Base-by-base conservation (phyloP, 495 filamentous ascomycete genomes). In the Xylaria palmicola region DNA sequence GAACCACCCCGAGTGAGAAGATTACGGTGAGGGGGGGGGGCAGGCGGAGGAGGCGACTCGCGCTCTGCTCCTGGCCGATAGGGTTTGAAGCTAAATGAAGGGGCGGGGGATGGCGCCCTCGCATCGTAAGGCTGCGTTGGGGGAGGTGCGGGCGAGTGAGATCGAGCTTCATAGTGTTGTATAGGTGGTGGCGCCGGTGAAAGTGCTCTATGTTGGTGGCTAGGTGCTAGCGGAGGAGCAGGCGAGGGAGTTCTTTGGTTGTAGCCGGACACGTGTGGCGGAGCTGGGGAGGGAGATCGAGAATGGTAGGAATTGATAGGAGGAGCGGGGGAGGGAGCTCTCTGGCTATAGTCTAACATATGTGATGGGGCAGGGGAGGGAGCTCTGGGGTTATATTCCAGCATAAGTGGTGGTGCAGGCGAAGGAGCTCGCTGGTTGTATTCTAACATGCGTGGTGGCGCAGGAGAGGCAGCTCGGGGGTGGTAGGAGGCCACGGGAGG, bases 21-120 rank as follows among this genome's bases (percentile, higher is more conserved):
- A 43, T 72, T 74, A 4, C 83, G 75, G 59, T 86, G 84, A 6
- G 81, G 82, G 3, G 81, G 83, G 0, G 82, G 81, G 10, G 81
- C 76, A 2, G 83, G 81, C 3, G 83, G 81, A 22, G 82, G 82
- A 19, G 78, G 75, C 1, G 75, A 78, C 26, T 79, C 73, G 13
- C 40, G 68, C 65, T 67, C 68, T 48, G 53, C 67, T 58, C 64
- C 71, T 13, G 76, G 75, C 6, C 74, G 68, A 59, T 81, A 80
- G 6, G 77, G 77, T 8, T 66, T 70, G 44, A 66, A 70, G 39
- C 47, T 72, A 54, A 79, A 77, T 24, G 77, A 79, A 10, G 74
- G 74, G 1, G 76, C 65, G 8, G 76, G 76, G 6, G 76, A 79
- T 27, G 76, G 73, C 17, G 64, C 68, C 59, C 72, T 62, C 32